A percentile compares a stretch with the other conserved stretches of the same genome.
phyloP scores from a whole-genome alignment of 805 yeast species.

The Cyberlindnera euphorbiae region DNA sequence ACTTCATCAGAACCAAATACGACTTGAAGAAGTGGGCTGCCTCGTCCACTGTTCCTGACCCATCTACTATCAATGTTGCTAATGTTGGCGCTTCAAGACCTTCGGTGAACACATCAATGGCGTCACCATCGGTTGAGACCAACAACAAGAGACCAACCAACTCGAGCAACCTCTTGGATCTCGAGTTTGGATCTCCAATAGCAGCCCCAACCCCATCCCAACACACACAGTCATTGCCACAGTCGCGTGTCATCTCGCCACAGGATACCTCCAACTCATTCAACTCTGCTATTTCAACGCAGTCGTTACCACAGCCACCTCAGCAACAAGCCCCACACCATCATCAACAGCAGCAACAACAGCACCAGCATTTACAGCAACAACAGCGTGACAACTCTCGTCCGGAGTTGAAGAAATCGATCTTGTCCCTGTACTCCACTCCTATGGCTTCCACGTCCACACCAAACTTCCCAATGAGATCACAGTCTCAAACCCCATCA shows the following conservation, averaged over 20 bases:
- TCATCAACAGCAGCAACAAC: slow-evolving; percentile 13
- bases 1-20: slow-evolving; percentile 88
- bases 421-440: slow-evolving; percentile 79
- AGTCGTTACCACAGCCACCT: slow-evolving; percentile 6
- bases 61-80: slow-evolving; percentile 25
- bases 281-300: slow-evolving; percentile 3
- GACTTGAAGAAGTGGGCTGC: slow-evolving; percentile 84
- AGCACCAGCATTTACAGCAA: slow-evolving; percentile 13
- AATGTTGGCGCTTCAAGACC: slow-evolving; percentile 10
- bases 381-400: slow-evolving; percentile 35
- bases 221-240: slow-evolving; percentile 5
- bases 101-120: slow-evolving; percentile 8
- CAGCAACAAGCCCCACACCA: slow-evolving; percentile 13
- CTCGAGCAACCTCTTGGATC: slow-evolving; percentile 23
- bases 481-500: slow-evolving; percentile 3
- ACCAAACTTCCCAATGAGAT: slow-evolving; percentile 18
- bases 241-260: slow-evolving; percentile 1
- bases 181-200: slow-evolving; percentile 28
- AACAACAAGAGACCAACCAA: slow-evolving; percentile 11
- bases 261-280: slow-evolving; percentile 3
- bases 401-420: slow-evolving; percentile 89
- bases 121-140: slow-evolving; percentile 7
- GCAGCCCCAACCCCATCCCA: slow-evolving; percentile 11
- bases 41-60: slow-evolving; percentile 54
- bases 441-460: slow-evolving; percentile 30